Percentiles rank a stretch among this genome's conserved stretches.
Conservation (phyloP, 495 filamentous ascomycete genomes). For the Massariosphaeria phaeospora region DNA sequence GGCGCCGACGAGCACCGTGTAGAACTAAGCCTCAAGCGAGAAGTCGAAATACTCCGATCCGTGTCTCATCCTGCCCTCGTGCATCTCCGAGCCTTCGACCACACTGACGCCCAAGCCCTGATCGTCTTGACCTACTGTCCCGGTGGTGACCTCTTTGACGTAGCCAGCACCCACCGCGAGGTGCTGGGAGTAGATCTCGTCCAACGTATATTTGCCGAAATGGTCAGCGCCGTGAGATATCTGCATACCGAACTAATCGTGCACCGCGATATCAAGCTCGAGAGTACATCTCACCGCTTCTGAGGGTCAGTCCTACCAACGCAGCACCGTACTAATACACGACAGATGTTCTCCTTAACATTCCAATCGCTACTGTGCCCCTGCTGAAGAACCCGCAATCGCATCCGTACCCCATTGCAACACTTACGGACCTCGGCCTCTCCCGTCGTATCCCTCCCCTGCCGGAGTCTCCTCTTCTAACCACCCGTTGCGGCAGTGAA, state of each 20-base stretch:
- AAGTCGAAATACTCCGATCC: constrained; percentile 84
- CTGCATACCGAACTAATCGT: constrained; percentile 82
- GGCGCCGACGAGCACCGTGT: constrained; percentile 84
- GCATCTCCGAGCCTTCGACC: constrained; percentile 80
- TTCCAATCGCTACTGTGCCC: constrained; percentile 54
- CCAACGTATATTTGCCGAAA: constrained; percentile 81
- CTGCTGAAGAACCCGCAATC: constrained; percentile 56
- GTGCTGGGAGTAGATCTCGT: constrained; percentile 64
- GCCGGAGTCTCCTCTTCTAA: constrained; percentile 65
- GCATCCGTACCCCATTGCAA: constrained; percentile 75
- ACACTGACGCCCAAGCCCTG: constrained; percentile 71
- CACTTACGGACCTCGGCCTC: constrained; percentile 89
- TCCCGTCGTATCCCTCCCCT: constrained; percentile 71
- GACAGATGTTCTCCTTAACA: constrained; percentile 84
- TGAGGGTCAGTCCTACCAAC: constrained; percentile 2
- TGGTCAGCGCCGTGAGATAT: constrained; percentile 79
- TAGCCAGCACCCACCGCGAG: constrained; percentile 64
- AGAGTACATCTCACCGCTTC: constrained; percentile 57
- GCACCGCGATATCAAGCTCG: constrained; percentile 94
- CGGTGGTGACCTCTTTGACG: constrained; percentile 90
- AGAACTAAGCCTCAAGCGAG: constrained; percentile 86
- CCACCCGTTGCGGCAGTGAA: constrained; percentile 88
- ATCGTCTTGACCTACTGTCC: constrained; percentile 88
- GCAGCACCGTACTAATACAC: constrained; percentile 36
- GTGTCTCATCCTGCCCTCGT: constrained; percentile 86